These are phyloP conservation scores for Sisymbrium altissimum DNA, from an alignment of 345 rosid genomes.

Conservation along the genomic window DNA sequence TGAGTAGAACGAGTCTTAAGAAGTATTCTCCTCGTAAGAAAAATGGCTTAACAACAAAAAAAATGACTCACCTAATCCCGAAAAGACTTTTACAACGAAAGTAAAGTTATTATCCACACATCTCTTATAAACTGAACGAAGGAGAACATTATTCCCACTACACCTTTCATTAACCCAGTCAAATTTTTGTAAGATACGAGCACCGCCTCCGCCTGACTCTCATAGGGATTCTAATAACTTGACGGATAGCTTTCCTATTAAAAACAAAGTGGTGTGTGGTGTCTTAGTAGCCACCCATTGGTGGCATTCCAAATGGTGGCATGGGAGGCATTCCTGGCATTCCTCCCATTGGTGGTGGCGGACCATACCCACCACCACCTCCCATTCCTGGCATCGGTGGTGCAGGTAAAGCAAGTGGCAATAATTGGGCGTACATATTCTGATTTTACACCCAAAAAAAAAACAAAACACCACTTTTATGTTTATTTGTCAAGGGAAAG, in stretches of 20 bases:
- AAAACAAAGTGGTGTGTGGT: not conserved
- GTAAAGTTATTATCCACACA: conserved; percentile 13
- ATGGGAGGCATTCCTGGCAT: conserved; percentile 46
- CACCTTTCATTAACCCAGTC: not conserved
- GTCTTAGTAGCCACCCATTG: conserved; percentile 55
- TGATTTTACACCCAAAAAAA: conserved; percentile 24
- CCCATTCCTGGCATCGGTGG: conserved; percentile 93
- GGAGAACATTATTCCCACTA: not conserved
- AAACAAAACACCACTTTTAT: not conserved
- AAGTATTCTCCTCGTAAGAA: not conserved
- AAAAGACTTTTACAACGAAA: conserved; percentile 23
- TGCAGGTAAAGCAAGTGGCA: conserved; percentile 88
- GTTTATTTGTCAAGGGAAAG: not conserved
- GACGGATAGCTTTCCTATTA: not conserved
- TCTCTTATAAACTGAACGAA: not conserved
- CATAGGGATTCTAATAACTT: not conserved
- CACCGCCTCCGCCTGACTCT: conserved; percentile 6
- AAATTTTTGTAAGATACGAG: not conserved
- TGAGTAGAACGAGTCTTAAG: not conserved
- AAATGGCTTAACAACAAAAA: conserved; percentile 7
- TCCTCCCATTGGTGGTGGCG: conserved; percentile 50
- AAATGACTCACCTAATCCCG: not conserved
- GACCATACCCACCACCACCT: conserved; percentile 39
- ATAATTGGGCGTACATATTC: conserved; percentile 92
- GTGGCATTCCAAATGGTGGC: conserved; percentile 76